Conservation (phyloP, 2,329 filamentous ascomycete genomes). For the Ophiosphaerella narmari region DNA sequence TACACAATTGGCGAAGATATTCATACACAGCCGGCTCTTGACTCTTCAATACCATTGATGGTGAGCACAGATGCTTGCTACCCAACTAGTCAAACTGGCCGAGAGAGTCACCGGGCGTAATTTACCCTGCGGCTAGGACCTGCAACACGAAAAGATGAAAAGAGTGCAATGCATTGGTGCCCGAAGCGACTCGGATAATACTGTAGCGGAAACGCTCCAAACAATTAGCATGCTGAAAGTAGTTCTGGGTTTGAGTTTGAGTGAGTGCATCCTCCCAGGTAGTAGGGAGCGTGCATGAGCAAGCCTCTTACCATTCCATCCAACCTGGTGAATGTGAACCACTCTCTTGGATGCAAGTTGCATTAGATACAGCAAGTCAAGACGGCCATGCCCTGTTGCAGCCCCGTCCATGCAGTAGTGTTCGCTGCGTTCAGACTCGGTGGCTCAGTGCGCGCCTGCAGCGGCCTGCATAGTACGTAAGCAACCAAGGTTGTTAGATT, state of each 20-base stretch:
- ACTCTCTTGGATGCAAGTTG: too few species aligned
- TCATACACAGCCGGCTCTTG: neutral
- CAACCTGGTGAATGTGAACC: too few species aligned
- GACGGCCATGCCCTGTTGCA: too few species aligned
- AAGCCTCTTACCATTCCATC: too few species aligned
- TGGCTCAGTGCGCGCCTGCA: too few species aligned
- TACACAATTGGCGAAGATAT: neutral
- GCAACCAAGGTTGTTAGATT: too few species aligned
- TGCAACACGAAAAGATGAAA: neutral
- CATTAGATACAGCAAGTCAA: too few species aligned
- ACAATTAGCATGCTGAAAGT: neutral
- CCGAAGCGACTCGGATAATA: neutral
- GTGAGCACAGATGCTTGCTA: neutral
- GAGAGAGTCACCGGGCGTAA: slow-evolving; percentile 6
- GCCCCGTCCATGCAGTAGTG: too few species aligned
- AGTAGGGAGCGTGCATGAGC: too few species aligned
- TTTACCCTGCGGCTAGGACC: slow-evolving; percentile 3
- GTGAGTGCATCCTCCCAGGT: neutral
- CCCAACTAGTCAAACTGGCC: neutral
- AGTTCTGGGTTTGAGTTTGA: neutral
- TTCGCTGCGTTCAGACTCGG: too few species aligned
- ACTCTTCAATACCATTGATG: neutral
- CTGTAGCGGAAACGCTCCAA: neutral
- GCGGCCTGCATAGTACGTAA: too few species aligned
- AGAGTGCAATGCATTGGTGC: slow-evolving; percentile 3